Evolutionary conservation across 2,329 filamentous ascomycete species (phyloP).

Genomic region (Leptographium radiaticola): DNA sequence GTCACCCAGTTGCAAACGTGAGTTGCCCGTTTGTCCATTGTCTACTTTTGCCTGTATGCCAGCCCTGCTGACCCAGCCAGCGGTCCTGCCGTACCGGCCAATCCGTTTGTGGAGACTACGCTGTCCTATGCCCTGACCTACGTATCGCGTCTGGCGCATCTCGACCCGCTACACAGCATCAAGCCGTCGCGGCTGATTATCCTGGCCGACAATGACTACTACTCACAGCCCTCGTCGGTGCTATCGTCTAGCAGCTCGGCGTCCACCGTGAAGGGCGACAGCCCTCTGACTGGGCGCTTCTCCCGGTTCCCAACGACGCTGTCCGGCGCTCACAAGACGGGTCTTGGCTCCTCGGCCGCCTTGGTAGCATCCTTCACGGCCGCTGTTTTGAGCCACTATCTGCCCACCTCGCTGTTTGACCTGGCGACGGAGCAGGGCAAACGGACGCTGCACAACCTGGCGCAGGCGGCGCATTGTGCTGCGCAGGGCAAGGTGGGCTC

Average conservation of each 20-base stretch:
- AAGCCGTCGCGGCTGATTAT: conserved; percentile 66
- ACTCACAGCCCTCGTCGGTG: conserved; percentile 52
- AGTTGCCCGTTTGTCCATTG: conserved; percentile 25
- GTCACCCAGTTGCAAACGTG: conserved; percentile 70
- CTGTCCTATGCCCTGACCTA: conserved; percentile 81
- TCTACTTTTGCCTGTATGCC: neutral
- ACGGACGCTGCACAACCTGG: conserved; percentile 72
- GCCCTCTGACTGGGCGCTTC: conserved; percentile 39
- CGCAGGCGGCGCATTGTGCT: conserved; percentile 86
- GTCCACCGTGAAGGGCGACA: conserved; percentile 21
- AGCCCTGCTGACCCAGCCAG: neutral
- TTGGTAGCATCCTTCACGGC: conserved; percentile 80
- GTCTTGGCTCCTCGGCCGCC: conserved; percentile 86
- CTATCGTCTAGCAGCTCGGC: conserved; percentile 13
- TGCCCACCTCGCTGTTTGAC: conserved; percentile 44
- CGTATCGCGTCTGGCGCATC: conserved; percentile 35
- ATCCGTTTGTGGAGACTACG: conserved; percentile 87
- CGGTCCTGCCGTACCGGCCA: conserved; percentile 35
- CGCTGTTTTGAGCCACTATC: conserved; percentile 63
- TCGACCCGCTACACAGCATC: conserved; percentile 35
- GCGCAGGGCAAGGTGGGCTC: conserved; percentile 95
- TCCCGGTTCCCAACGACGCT: conserved; percentile 66
- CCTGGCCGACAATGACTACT: conserved; percentile 92
- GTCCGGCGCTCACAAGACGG: conserved; percentile 79
- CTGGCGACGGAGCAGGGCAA: conserved; percentile 39